These are phyloP conservation scores for Blumeriella jaapii DNA, from an alignment of 2,329 filamentous ascomycete species.

Conservation along the genomic window DNA sequence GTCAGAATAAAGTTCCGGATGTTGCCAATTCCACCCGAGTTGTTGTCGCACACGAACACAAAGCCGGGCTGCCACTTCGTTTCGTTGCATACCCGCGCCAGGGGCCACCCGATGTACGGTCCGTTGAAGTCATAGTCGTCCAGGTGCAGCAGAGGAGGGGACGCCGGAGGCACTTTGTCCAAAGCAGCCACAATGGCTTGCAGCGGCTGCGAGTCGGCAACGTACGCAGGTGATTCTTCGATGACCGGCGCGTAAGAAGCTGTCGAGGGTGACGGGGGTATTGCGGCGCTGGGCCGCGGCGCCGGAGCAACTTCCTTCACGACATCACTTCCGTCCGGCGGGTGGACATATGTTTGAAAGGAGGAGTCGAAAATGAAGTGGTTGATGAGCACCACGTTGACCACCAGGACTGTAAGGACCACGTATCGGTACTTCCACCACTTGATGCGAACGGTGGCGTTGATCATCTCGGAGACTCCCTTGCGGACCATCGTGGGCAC, in stretches of 20 bases:
- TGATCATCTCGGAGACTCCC: slow-evolving; percentile 17
- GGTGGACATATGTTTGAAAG: slow-evolving; percentile 10
- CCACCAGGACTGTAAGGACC: slow-evolving; percentile 12
- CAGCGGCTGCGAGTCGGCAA: slow-evolving; percentile 1
- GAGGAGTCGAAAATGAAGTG: slow-evolving; percentile 18
- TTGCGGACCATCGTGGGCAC: slow-evolving; percentile 11
- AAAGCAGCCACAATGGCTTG: slow-evolving; percentile 1
- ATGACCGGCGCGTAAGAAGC: neutral
- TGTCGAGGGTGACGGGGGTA: neutral
- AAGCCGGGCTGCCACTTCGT: slow-evolving; percentile 32
- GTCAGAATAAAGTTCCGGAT: slow-evolving; percentile 40
- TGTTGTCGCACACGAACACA: slow-evolving; percentile 39
- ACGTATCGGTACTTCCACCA: slow-evolving; percentile 21
- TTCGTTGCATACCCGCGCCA: slow-evolving; percentile 34
- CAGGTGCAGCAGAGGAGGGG: slow-evolving; percentile 13
- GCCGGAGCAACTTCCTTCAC: neutral
- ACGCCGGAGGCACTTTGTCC: slow-evolving; percentile 2
- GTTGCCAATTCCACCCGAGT: slow-evolving; percentile 39
- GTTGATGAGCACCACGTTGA: slow-evolving; percentile 19
- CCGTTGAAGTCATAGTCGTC: slow-evolving; percentile 30
- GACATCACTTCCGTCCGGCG: neutral
- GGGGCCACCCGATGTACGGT: slow-evolving; percentile 30
- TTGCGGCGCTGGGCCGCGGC: neutral
- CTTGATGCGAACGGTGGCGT: slow-evolving; percentile 17
- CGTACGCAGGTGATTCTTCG: neutral